Percentiles rank a stretch among this genome's conserved stretches.
Evolutionary conservation across 495 filamentous ascomycete species (phyloP).

Genomic region (Xylaria intraflava): DNA sequence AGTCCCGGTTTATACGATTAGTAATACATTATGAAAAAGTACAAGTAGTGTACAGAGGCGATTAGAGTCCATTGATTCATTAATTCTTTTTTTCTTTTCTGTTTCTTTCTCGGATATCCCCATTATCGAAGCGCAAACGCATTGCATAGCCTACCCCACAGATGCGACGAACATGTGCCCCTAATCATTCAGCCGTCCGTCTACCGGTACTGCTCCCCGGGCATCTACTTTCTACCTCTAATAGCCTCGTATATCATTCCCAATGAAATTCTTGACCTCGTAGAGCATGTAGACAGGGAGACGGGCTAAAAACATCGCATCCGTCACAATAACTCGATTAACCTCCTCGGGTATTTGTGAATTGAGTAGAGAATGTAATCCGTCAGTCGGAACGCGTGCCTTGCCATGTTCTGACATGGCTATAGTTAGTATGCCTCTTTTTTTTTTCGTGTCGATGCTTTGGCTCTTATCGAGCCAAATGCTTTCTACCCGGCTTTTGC

Average conservation of each 20-base stretch:
- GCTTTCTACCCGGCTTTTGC: constrained; percentile 8
- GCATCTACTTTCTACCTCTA: constrained; percentile 7
- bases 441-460: neutral
- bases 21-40: neutral
- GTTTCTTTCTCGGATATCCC: too few species aligned
- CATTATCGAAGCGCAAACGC: neutral
- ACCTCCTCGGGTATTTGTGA: neutral
- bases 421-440: neutral
- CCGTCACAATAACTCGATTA: neutral
- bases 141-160: neutral
- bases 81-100: too few species aligned
- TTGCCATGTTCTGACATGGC: neutral
- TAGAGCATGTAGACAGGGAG: neutral
- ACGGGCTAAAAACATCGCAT: neutral
- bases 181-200: neutral
- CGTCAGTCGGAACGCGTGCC: neutral
- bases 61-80: neutral
- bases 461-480: neutral
- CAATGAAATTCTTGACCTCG: constrained; percentile 7
- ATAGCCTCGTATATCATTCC: constrained; percentile 9
- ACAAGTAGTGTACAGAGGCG: neutral
- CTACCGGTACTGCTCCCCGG: neutral
- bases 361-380: neutral
- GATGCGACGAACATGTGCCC: neutral
- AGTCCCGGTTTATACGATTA: too few species aligned